Base-by-base conservation (phyloP, 2,329 filamentous ascomycete genomes). In the Emmonsia crescens region DNA sequence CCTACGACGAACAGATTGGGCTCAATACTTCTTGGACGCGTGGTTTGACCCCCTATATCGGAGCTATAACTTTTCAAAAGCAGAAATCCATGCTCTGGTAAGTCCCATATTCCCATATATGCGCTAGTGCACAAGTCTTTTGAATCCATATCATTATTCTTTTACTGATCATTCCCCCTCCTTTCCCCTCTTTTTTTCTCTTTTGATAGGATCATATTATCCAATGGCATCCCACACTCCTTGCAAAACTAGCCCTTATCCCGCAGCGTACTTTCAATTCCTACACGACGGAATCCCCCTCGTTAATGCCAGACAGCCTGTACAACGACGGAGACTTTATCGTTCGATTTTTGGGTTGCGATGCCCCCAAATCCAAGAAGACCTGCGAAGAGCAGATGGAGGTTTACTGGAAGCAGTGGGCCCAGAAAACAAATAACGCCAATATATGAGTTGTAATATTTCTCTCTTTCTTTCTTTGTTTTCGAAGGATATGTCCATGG, bases 31-130 rank as follows among this genome's bases (percentile, higher is more conserved):
- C 71, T 76, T 97, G 21, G 94, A 99, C 73, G 88, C 89, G 0
- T 99, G 94, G 94, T 96, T 94, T 71, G 91, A 97, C 73, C 94
- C 94, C 56, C 79, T 97, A 51, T 99, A 96, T 76, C 83, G 93
- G 65, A 89, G 82, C 67, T 99, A 99, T 77, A 96, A 96, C 72
- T 99, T 99, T 71, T 90, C 95, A 71, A 96, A 95, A 74, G 92
- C 91, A 0, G 94, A 99, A 75, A 84, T 82, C 29, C 93, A 99
- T 78, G 92, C 93, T 58, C 76, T 99, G 78, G 94, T 91, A 79
- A 72, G 85, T 61, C 33, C 5, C 21, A 36, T 24, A 14, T 27
- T 33, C 27, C 21, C 33, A 19, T 36, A 40, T 61, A 19, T 36
- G 5, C 59, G 12, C 19, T n/a, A 42, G 21, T 44, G 24, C 29